Percentiles rank a stretch among this genome's conserved stretches.
Evolutionary conservation across 495 filamentous ascomycete genomes (phyloP).

Genomic region (Xylaria intraflava): DNA sequence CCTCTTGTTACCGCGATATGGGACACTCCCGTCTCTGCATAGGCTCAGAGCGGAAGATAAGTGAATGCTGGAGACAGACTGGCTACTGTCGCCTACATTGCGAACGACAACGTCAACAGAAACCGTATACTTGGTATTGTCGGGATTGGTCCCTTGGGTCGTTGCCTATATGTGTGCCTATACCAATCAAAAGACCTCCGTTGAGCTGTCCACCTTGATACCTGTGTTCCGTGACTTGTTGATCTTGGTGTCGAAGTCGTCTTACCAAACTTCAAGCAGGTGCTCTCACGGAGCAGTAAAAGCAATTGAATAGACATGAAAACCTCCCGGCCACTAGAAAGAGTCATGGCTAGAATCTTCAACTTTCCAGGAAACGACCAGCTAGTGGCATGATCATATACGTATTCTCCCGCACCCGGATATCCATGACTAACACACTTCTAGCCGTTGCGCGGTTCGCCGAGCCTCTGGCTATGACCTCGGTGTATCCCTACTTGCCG

Average conservation of each 20-base stretch:
- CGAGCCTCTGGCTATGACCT: conserved; percentile 77
- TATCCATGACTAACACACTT: conserved; percentile 19
- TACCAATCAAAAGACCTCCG: neutral
- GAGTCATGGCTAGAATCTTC: neutral
- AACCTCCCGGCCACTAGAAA: neutral
- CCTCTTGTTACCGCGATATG: neutral
- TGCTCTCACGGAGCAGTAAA: conserved; percentile 5
- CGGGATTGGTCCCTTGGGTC: neutral
- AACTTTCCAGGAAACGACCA: neutral
- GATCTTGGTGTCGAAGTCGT: conserved; percentile 13
- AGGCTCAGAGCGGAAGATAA: neutral
- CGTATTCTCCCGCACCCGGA: neutral
- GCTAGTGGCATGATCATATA: neutral
- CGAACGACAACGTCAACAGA: neutral
- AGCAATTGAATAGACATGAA: neutral
- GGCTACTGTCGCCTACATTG: neutral
- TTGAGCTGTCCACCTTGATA: neutral
- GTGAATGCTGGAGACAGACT: neutral
- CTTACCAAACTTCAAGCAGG: conserved; percentile 7
- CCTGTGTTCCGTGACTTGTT: conserved; percentile 19
- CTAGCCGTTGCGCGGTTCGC: conserved; percentile 73
- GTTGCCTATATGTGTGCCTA: neutral
- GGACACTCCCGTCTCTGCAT: neutral
- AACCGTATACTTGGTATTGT: neutral
- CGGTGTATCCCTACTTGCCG: conserved; percentile 82